Percentiles rank a stretch among this genome's conserved stretches.
These are phyloP conservation scores for Bauhinia variegata DNA, from an alignment of 306 rosid genomes.

Conservation along the genomic window DNA sequence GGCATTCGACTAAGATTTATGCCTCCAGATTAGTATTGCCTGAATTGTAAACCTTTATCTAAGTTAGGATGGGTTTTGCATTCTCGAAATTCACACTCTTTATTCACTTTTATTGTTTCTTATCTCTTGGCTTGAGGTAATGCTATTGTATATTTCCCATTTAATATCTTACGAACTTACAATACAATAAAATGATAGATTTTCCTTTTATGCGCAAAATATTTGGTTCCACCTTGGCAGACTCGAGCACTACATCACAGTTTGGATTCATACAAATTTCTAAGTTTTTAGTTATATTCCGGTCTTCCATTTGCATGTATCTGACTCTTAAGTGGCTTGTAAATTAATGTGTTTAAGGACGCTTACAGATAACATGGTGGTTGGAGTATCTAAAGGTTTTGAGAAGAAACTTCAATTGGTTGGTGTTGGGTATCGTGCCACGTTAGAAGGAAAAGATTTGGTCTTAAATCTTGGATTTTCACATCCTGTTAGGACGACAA, in stretches of 20 bases:
- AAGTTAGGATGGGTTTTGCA: conserved; percentile 10
- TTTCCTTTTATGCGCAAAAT: conserved; percentile 10
- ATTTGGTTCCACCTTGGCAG: conserved; percentile 1
- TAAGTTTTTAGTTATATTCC: neutral
- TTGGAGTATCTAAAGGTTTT: conserved; percentile 96
- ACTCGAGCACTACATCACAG: conserved; percentile 7
- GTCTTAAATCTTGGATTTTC: conserved; percentile 95
- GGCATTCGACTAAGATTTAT: conserved; percentile 16
- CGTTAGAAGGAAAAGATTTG: conserved; percentile 72
- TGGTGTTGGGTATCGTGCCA: conserved; percentile 98
- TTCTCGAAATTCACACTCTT: conserved; percentile 12
- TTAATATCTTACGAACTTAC: neutral
- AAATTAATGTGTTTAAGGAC: conserved; percentile 65
- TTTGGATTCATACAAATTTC: conserved; percentile 23
- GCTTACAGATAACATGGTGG: conserved; percentile 84
- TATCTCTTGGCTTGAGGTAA: conserved; percentile 13
- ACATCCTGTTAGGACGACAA: conserved; percentile 89
- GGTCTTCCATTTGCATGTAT: conserved; percentile 3
- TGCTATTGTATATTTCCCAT: neutral
- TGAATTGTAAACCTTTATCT: neutral
- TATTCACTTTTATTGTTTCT: neutral
- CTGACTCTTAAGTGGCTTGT: conserved; percentile 34
- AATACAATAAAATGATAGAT: neutral
- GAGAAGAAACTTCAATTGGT: conserved; percentile 88
- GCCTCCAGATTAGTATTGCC: conserved; percentile 20